These are phyloP conservation scores for Cubamyces lactineus DNA, from an alignment of 768 basidiomycete genomes.

Conservation along the genomic window DNA sequence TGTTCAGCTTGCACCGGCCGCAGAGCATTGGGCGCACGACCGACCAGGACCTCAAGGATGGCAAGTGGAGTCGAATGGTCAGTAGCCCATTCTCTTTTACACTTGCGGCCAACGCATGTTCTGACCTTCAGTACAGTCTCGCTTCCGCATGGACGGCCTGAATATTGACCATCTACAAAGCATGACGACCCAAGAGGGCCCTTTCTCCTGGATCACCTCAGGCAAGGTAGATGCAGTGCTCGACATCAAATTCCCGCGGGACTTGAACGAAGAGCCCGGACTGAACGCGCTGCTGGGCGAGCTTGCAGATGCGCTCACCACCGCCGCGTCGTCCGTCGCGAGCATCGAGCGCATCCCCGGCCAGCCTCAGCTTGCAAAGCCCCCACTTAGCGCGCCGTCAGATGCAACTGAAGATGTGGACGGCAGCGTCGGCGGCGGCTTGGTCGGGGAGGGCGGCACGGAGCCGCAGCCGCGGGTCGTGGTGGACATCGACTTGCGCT, in stretches of 20 bases:
- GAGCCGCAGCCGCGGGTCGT: constrained; percentile 50
- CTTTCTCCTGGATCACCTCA: constrained; percentile 96
- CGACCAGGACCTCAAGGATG: constrained; percentile 81
- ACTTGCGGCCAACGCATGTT: neutral
- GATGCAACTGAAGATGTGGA: constrained; percentile 40
- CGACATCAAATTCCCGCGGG: constrained; percentile 95
- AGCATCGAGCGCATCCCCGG: constrained; percentile 75
- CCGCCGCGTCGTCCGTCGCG: constrained; percentile 52
- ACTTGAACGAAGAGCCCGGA: constrained; percentile 66
- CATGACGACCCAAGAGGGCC: constrained; percentile 78
- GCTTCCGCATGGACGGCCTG: constrained; percentile 95
- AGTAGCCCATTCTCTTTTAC: constrained; percentile 29
- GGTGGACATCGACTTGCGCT: constrained; percentile 92
- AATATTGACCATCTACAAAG: constrained; percentile 94
- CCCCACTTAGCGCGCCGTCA: constrained; percentile 76
- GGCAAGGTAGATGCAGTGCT: constrained; percentile 96
- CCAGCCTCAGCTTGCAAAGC: constrained; percentile 83
- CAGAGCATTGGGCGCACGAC: constrained; percentile 94
- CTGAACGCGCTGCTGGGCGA: constrained; percentile 87
- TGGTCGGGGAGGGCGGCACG: constrained; percentile 31
- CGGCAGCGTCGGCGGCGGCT: constrained; percentile 34
- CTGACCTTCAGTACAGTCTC: constrained; percentile 57
- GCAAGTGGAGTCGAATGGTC: constrained; percentile 89
- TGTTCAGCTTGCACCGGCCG: constrained; percentile 94
- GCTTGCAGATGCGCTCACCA: constrained; percentile 87